Evolutionary conservation across 2,329 filamentous ascomycete species (phyloP).

Genomic region (Neoascochyta sp.): DNA sequence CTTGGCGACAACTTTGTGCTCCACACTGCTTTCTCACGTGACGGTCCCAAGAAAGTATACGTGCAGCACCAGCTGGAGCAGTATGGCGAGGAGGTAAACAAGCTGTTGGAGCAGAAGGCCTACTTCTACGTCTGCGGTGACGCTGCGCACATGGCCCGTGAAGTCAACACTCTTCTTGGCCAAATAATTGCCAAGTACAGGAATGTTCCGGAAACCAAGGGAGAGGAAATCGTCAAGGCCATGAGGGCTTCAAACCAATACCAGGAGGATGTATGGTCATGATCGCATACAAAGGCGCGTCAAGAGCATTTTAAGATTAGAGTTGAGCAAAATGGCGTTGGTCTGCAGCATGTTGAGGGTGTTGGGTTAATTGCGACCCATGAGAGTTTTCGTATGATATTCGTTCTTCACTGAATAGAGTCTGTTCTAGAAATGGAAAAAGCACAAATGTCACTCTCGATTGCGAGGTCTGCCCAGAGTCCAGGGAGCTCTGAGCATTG

Average conservation of each 20-base stretch:
- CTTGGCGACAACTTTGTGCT: slow-evolving; percentile 88
- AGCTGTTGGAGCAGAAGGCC: slow-evolving; percentile 78
- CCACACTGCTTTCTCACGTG: slow-evolving; percentile 92
- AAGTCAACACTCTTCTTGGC: slow-evolving; percentile 81
- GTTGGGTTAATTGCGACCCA: too few relatives aligned
- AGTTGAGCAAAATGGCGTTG: slow-evolving; percentile 24
- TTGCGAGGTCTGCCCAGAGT: too few relatives aligned
- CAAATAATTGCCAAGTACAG: slow-evolving; percentile 85
- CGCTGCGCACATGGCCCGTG: slow-evolving; percentile 92
- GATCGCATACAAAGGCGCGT: slow-evolving; percentile 9
- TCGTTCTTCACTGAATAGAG: too few relatives aligned
- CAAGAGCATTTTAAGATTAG: slow-evolving; percentile 29
- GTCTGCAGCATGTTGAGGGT: slow-evolving; percentile 4
- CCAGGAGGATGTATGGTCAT: slow-evolving; percentile 76
- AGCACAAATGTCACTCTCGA: too few relatives aligned
- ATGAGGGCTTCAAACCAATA: slow-evolving; percentile 96
- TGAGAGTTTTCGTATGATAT: too few relatives aligned
- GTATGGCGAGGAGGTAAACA: slow-evolving; percentile 76
- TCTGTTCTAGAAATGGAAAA: too few relatives aligned
- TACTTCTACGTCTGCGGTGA: slow-evolving; percentile 99
- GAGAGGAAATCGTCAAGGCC: slow-evolving; percentile 92
- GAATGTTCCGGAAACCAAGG: slow-evolving; percentile 78
- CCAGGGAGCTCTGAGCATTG: too few relatives aligned
- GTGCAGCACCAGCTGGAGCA: slow-evolving; percentile 92
- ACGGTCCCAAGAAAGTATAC: slow-evolving; percentile 84